phyloP scores from a whole-genome alignment of 139 green algal genomes.

The Closterium sp. region DNA sequence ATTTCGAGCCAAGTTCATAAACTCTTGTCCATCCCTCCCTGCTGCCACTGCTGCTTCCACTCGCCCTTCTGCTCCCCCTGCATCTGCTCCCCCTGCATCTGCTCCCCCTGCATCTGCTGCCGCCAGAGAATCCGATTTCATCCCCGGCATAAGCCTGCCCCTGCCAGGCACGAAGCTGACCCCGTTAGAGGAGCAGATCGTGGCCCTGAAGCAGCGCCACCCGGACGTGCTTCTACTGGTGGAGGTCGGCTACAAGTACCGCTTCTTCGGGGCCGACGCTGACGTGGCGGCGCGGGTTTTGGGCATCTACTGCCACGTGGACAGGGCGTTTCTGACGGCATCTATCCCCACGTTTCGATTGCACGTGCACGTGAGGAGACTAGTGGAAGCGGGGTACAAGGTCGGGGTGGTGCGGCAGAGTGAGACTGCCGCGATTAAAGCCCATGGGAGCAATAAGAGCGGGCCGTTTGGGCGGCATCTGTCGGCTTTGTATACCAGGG shows the following conservation, averaged over 20 bases:
- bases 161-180: conserved; percentile 40
- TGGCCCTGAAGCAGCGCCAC: conserved; percentile 63
- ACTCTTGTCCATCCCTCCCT: not conserved
- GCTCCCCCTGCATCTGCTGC: not conserved
- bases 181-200: conserved; percentile 56
- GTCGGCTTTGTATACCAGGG: conserved; percentile 79
- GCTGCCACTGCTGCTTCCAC: no score
- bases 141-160: not conserved
- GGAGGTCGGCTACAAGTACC: conserved; percentile 71
- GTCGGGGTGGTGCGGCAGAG: conserved; percentile 68
- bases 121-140: not conserved
- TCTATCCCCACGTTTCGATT: conserved; percentile 77
- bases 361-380: conserved; percentile 74
- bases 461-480: conserved; percentile 75
- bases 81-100: not conserved
- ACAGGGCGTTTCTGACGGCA: conserved; percentile 79
- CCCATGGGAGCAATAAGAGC: conserved; percentile 58
- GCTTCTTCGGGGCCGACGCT: conserved; percentile 87
- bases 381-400: conserved; percentile 78
- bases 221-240: conserved; percentile 74
- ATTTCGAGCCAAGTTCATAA: not conserved
- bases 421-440: conserved; percentile 76
- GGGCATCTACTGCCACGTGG: conserved; percentile 66
- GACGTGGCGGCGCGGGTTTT: conserved; percentile 61
- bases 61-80: not conserved